Conservation (phyloP, 352 stramenopile genomes). For the Phytophthora pinifolia region DNA sequence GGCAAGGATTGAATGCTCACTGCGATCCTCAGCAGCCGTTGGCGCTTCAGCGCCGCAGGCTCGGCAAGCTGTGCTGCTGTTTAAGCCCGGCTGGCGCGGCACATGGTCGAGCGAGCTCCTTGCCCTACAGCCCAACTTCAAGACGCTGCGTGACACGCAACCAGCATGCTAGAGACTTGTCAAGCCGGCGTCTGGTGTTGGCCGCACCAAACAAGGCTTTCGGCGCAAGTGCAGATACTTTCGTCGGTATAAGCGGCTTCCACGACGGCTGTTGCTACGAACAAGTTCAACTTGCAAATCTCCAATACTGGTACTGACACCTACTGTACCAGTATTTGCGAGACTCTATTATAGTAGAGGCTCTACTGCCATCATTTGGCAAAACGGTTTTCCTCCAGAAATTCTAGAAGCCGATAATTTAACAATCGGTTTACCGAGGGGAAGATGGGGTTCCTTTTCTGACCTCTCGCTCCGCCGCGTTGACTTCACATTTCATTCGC, state of each 20-base stretch:
- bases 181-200: no score
- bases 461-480: constrained; percentile 13
- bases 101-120: no score
- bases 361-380: no score
- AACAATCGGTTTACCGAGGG: constrained; percentile 15
- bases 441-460: constrained; percentile 24
- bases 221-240: neutral
- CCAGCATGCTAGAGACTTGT: constrained; percentile 11
- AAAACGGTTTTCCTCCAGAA: no score
- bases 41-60: constrained; percentile 7
- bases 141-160: constrained; percentile 24
- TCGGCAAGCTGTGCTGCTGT: neutral
- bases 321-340: no score
- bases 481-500: constrained; percentile 28
- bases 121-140: no score
- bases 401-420: constrained; percentile 19
- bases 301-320: no score
- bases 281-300: constrained; percentile 13
- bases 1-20: constrained; percentile 26
- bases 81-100: neutral
- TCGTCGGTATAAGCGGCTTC: neutral
- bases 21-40: constrained; percentile 27
- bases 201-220: no score
- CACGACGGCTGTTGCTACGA: constrained; percentile 8
- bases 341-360: no score